These are phyloP conservation scores for Entophlyctis luteolus DNA, from an alignment of 192 early-diverging fungal species.

Conservation along the genomic window DNA sequence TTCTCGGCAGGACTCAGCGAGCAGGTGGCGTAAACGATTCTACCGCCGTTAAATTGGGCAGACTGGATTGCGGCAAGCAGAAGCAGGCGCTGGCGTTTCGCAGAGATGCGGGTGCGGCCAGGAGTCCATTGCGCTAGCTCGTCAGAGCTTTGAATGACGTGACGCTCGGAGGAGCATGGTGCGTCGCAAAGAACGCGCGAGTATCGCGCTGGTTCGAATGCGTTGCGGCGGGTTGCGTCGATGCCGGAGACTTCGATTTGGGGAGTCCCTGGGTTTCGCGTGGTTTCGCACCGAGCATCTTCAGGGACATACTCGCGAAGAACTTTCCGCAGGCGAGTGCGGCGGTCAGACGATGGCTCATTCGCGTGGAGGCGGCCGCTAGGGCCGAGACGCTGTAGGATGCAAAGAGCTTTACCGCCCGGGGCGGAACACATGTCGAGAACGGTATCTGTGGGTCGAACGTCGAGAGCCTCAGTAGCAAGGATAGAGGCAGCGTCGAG, in stretches of 20 bases:
- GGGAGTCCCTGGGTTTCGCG: no score
- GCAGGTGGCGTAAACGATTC: conserved; percentile 52
- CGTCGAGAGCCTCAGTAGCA: conserved; percentile 28
- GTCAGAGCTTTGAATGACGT: conserved; percentile 42
- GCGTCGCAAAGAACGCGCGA: conserved; percentile 53
- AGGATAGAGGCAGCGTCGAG: conserved; percentile 28
- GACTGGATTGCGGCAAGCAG: conserved; percentile 37
- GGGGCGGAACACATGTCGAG: conserved; percentile 58
- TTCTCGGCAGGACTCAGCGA: conserved; percentile 49
- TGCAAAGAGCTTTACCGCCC: conserved; percentile 48
- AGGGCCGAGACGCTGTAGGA: conserved; percentile 41
- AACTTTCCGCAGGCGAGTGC: conserved; percentile 41
- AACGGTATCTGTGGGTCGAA: conserved; percentile 19
- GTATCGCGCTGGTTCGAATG: conserved; percentile 10
- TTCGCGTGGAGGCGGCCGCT: conserved; percentile 39
- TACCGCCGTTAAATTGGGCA: conserved; percentile 30
- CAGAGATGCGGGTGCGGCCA: conserved; percentile 31
- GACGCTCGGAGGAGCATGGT: conserved; percentile 54
- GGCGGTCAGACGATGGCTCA: conserved; percentile 37
- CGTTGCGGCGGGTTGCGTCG: conserved; percentile 4
- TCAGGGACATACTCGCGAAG: conserved; percentile 43
- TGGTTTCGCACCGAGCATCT: neutral
- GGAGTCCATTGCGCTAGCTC: conserved; percentile 47
- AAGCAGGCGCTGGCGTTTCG: conserved; percentile 40
- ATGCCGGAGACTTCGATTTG: neutral